These are phyloP conservation scores for Tulasnella sp. DNA, from an alignment of 768 basidiomycete species.

Conservation along the genomic window DNA sequence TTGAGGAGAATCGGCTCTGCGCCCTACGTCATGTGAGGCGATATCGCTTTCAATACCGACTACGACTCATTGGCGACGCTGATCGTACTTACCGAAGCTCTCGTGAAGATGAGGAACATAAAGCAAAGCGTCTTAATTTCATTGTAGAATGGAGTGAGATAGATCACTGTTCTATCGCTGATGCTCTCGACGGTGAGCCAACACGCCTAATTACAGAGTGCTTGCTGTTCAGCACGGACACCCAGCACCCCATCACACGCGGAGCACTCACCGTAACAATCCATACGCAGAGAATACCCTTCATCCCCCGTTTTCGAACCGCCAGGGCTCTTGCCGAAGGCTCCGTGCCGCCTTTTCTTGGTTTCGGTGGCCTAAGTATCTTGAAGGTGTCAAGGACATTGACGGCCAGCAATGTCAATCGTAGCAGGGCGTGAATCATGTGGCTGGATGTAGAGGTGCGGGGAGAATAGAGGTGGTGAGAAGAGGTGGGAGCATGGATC, in stretches of 20 bases:
- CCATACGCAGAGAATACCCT: conserved; percentile 83
- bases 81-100: conserved; percentile 30
- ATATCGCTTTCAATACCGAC: not conserved
- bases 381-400: conserved; percentile 88
- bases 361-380: conserved; percentile 68
- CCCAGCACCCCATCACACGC: conserved; percentile 19
- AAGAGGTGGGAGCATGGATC: conserved; percentile 22
- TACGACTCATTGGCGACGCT: not conserved
- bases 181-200: conserved; percentile 68
- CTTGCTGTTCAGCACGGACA: conserved; percentile 32
- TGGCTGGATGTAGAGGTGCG: not conserved
- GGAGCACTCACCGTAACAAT: conserved; percentile 67
- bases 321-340: conserved; percentile 63
- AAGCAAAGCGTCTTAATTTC: conserved; percentile 76
- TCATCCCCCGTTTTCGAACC: conserved; percentile 82
- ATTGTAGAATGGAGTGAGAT: conserved; percentile 82
- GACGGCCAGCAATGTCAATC: conserved; percentile 69
- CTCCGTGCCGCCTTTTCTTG: conserved; percentile 55
- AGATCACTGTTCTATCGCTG: conserved; percentile 63
- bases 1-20: conserved; percentile 86
- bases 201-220: conserved; percentile 55
- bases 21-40: conserved; percentile 53
- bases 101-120: conserved; percentile 43
- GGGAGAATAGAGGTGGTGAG: not conserved
- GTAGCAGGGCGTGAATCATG: conserved; percentile 47